Base-by-base conservation (phyloP, 306 rosid species). In the Elaeagnus macrophylla region DNA sequence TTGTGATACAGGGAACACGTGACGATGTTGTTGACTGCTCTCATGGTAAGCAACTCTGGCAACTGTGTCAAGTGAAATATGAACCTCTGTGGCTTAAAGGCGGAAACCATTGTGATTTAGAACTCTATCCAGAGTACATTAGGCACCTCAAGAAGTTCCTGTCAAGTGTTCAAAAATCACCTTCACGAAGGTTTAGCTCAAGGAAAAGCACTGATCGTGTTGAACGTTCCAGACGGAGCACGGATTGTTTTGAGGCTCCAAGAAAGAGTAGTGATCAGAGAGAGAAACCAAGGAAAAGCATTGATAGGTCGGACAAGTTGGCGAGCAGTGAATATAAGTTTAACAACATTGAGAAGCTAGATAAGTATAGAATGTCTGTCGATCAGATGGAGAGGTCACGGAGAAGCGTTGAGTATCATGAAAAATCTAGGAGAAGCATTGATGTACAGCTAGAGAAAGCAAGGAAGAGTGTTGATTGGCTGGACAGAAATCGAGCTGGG, bases 11-110 rank as follows among this genome's bases (percentile, higher is more conserved):
- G 96, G 96, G 96, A 67, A 88, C 96, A 51, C 65, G 78, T 9
- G 95, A 88, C 48, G 94, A 84, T 48, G 95, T 88, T 60, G 96
- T 88, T 10, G 86, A 88, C 70, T 82, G 84, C 77, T 84, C 96
- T 46, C 96, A 88, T 25, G 96, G 96, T 14, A 88, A 82, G 79
- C 88, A 78, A 57, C 83, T 88, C 41, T 88, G 94, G 94, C 78
- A 82, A 70, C 71, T 84, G 12, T 84, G 96, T 54, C 86, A 79
- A 71, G 94, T 82, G 74, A 88, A 88, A 75, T 88, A 84, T 5
- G 95, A 88, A 68, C 96, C 96, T 18, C 62, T 88, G 13, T 88
- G 96, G 94, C 79, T 88, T 65, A 84, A 76, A 76, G 94, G 83
- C 15, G 96, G 96, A 72, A 88, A 76, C 13, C 96, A 88, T 72